Evolutionary conservation across 179 eudicot species (phyloP), one percentile per base, ranked within the genome.

Genomic region (Sideroxylon spinosum): DNA sequence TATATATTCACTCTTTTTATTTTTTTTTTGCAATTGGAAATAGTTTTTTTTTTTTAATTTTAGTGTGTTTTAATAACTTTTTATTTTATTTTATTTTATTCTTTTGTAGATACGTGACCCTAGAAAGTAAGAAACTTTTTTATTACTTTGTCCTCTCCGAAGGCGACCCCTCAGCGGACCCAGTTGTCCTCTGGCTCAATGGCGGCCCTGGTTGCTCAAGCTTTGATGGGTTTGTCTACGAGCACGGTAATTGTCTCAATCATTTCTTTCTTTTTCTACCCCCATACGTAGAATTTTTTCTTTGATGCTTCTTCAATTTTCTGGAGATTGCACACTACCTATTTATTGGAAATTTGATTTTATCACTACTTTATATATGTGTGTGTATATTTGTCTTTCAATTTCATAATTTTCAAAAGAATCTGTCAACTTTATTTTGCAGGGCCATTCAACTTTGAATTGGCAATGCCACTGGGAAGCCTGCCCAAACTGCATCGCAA

Each of bases 191-290:
- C 20, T 95, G 99, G 99, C 99, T 95, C 37, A 95, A 95, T 83
- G 99, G 99, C 2, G 99, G 98, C 22, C 99, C 99, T 6, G 99
- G 99, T 3, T 95, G 99, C 89, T 95, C 98, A 23, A 95, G 99
- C 85, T 92, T 95, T 49, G 99, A 95, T 88, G 99, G 95, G 13
- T 95, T 93, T 46, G 91, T 95, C 55, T 95, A 95, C 76, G 99
- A 95, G 76, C 96, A 93, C 77, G 99, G 99, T 91, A 90, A 37
- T 59, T n/a, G 13, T n/a, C 37, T 71, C 56, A 0, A 50, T 9
- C 2, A 32, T 9, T 50, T 68, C 23, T 77, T 63, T 14, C 2
- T 37, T 37, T 7, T n/a, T 69, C 23, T 14, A 46, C 32, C 49
- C 32, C 64, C 25, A 50, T 16, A 22, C 12, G 52, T 8, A 50